Evolutionary conservation across 441 rosid species (phyloP), one percentile per base, ranked within the genome.

Genomic region (Croton setiger): DNA sequence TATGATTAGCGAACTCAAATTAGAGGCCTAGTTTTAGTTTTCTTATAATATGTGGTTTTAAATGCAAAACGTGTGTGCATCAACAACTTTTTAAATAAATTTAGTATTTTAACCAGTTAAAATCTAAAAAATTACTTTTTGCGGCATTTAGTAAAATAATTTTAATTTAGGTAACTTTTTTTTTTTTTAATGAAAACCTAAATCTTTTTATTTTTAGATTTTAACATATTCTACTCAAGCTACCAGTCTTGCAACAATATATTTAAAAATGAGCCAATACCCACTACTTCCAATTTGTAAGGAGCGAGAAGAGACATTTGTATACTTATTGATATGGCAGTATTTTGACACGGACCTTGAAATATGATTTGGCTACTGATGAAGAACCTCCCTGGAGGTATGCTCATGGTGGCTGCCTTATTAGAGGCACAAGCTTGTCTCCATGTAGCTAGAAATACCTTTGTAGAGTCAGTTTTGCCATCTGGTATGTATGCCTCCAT

Each of bases 271-370:
- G n/a, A 87, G 51, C 89, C 92, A 87, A 48, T 78, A 20, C 11
- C 47, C 62, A 39, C 66, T 21, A 11, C 55, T 71, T 12, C 85
- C 83, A 7, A 81, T 37, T 83, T 77, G 3, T 83, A 69, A 3
- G 88, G 83, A 68, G 86, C 91, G 37, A 86, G 79, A 44, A 86
- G 77, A 33, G 83, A 82, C 9, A 87, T 87, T 15, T 74, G 75
- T 0, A 83, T 78, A 21, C 62, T 72, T 20, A 86, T 5, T 0
- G 72, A 61, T 41, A 83, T 68, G 0, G 10, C 49, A 58, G 78
- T 68, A 64, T 48, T 72, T 56, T 71, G 79, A 79, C 91, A 88
- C 6, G 72, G 80, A 14, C 92, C 90, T 11, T 63, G 73, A 74
- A 88, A 86, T 5, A 52, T 69, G 45, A 72, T 77, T 36, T 39